Conservation (phyloP, 768 basidiomycete species). For the Tulasnella sp. region DNA sequence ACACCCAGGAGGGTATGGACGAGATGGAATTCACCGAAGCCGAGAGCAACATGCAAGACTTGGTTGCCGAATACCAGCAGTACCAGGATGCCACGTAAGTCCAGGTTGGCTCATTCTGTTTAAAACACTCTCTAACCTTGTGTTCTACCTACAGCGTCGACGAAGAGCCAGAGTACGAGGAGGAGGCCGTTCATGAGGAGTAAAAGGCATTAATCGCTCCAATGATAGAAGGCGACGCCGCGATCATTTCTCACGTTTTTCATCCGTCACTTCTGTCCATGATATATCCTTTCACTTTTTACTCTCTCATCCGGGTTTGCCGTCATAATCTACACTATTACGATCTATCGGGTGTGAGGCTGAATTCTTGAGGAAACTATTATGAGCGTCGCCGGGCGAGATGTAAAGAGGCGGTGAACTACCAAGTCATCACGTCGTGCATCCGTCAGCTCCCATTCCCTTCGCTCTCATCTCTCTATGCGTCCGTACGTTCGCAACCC, state of each 20-base stretch:
- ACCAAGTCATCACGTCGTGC: background rate
- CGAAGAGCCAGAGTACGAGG: slow-evolving; percentile 87
- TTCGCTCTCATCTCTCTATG: background rate
- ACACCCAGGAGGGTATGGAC: slow-evolving; percentile 99
- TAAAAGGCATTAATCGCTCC: slow-evolving; percentile 11
- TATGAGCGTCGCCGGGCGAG: background rate
- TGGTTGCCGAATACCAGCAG: slow-evolving; percentile 96
- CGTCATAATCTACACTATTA: background rate
- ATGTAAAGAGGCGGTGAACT: background rate
- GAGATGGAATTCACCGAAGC: slow-evolving; percentile 99
- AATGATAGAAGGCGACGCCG: background rate
- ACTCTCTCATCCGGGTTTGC: slow-evolving; percentile 6
- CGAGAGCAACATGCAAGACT: slow-evolving; percentile 98
- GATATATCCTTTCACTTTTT: slow-evolving; percentile 6
- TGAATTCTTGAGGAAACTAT: background rate
- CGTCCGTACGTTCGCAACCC: background rate
- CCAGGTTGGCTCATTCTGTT: background rate
- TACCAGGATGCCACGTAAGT: slow-evolving; percentile 92
- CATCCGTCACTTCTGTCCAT: background rate
- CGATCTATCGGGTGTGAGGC: background rate
- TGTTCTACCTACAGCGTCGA: slow-evolving; percentile 52
- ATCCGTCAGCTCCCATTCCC: background rate
- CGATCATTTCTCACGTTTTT: background rate
- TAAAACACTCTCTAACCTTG: background rate
- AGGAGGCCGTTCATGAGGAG: slow-evolving; percentile 61